Base-by-base conservation (phyloP, 148 eudicot genomes). In the Arbutus unedo region DNA sequence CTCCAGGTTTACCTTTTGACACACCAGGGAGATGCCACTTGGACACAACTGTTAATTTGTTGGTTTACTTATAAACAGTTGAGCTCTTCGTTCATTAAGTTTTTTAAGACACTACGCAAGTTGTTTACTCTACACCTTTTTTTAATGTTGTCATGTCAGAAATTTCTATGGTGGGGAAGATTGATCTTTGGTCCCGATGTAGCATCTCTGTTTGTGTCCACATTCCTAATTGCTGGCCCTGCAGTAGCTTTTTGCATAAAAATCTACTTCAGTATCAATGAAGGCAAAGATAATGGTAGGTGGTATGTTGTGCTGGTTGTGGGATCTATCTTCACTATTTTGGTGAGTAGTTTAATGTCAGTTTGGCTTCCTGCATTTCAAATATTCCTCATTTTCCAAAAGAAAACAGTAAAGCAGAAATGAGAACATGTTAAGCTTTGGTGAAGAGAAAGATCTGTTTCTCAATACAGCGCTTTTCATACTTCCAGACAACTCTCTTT, bases 161-260 rank as follows among this genome's bases (percentile, higher is more conserved):
- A 78, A 87, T 95, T 95, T 85, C 84, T 88, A 11, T 90, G 88
- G 72, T 92, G 93, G 50, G 98, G 98, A 85, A 92, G 98, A 88
- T 83, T 95, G 74, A 84, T 95, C 82, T 95, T 95, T 84, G 98
- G 98, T 84, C 98, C 98, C 3, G 98, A 95, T 85, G 96, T 85
- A 62, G 87, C 86, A 71, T 92, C 98, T 73, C 85, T 95, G 80
- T 85, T 89, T 70, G 60, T 95, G 43, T 87, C 98, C 23, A 88
- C 90, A n/a, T 56, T 91, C 83, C 89, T 95, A 72, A 90, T 95
- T 86, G 94, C 85, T 13, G 93, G 86, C 75, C 98, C 98, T 66
- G 93, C 93, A 23, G 15, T 91, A 81, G 84, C 90, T 38, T 95
- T 95, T 77, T 93, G 93, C 81, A 71, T 89, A 77, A 92, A 93